Evolutionary conservation across 116 monocot genomes (phyloP), one percentile per base, ranked within the genome.

Genomic region (Phalaenopsis hybrid): DNA sequence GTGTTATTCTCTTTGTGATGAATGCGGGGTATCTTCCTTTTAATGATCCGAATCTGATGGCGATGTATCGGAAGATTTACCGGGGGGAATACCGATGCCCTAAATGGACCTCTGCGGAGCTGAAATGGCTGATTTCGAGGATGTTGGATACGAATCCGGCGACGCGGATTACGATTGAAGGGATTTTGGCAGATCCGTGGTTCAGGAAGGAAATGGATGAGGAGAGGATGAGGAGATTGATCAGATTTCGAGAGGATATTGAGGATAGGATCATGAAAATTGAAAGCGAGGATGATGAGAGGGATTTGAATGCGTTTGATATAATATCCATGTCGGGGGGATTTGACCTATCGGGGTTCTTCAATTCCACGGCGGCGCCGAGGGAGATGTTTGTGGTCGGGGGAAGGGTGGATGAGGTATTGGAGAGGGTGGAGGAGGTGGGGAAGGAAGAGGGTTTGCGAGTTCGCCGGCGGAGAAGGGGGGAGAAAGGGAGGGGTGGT

Each of bases 1-100:
- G 89, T 58, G 81, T 89, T 5, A 86, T 89, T 37, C 84, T 89
- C 13, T 89, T 86, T 72, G 89, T 89, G 55, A 85, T 89, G 49
- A 76, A 79, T 43, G 89, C 89, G 5, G 89, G 89, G 4, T 89
- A 79, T 46, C 81, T 89, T 37, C 89, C 89, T 2, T 89, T 89
- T 79, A 86, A 81, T 63, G 86, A 89, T 78, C 57, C 86, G 4
- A 89, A 86, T 76, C 76, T 89, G 61, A 86, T 86, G 83, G 63
- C 57, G 45, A 81, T 89, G 81, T 89, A 89, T 44, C 73, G 79
- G 18, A 89, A 84, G 84, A 89, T 89, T 41, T 86, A 84, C 55
- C 75, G 79, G 6, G 84, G 86, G 18, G 81, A 79, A 10, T 86
- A 81, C 74, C 77, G 84, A 21, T 83, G 83, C 43, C 89, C 89